Conservation (phyloP, 257 asterid genomes). For the Solanum peruvianum region DNA sequence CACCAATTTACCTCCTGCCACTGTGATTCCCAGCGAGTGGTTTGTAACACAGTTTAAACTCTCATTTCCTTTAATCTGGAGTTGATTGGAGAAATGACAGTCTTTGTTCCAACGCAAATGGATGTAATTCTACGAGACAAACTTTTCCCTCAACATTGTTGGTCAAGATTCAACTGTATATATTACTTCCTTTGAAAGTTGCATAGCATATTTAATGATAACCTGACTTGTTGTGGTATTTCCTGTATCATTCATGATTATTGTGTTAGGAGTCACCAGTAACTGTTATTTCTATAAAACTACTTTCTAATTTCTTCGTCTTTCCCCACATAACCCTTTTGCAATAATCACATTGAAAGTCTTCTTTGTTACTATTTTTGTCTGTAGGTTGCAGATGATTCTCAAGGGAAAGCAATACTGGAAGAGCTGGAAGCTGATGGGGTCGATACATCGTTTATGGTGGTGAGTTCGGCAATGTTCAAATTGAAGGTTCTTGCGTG, state of each 20-base stretch:
- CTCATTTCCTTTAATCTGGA: neutral
- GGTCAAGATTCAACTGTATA: neutral
- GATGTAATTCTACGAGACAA: neutral
- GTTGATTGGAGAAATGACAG: neutral
- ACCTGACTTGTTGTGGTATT: neutral
- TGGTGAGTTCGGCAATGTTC: slow-evolving; percentile 23
- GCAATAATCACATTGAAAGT: neutral
- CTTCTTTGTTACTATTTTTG: neutral
- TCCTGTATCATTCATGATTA: neutral
- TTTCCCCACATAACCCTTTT: neutral
- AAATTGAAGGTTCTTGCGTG: neutral
- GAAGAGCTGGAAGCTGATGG: slow-evolving; percentile 87
- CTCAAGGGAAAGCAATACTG: slow-evolving; percentile 79
- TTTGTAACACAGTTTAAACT: neutral
- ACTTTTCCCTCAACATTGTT: neutral
- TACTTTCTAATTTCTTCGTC: neutral
- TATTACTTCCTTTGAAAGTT: neutral
- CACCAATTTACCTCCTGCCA: neutral
- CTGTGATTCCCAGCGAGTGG: neutral
- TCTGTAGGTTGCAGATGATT: slow-evolving; percentile 74
- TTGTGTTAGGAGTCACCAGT: neutral
- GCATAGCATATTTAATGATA: neutral
- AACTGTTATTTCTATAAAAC: neutral
- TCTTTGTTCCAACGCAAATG: neutral
- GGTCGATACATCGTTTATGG: slow-evolving; percentile 66